A percentile compares a stretch with the other conserved stretches of the same genome.
phyloP scores from a whole-genome alignment of 1,139 yeast genomes.

The Saccharomyces hybrid region DNA sequence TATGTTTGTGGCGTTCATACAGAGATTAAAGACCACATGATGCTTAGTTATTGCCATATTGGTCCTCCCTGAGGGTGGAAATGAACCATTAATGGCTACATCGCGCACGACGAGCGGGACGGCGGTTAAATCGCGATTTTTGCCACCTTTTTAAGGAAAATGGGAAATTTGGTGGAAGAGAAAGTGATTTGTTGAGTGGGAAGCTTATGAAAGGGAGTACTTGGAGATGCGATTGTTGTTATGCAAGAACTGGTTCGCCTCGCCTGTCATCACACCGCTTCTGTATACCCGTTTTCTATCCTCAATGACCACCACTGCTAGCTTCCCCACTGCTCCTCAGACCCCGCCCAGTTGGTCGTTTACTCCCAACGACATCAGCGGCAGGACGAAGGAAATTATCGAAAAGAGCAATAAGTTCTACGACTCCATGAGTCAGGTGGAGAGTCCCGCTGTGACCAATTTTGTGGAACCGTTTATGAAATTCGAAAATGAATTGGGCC shows the following conservation, averaged over 20 bases:
- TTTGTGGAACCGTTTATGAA: constrained; percentile 47
- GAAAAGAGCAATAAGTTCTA: constrained; percentile 40
- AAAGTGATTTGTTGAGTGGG: not conserved
- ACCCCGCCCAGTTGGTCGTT: constrained; percentile 55
- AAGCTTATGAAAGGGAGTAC: not conserved
- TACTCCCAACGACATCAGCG: constrained; percentile 44
- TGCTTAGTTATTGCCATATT: not conserved
- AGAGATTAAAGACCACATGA: not conserved
- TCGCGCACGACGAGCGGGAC: not conserved
- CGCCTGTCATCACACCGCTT: not conserved
- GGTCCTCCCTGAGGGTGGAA: no score
- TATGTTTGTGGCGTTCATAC: not conserved
- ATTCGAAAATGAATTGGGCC: constrained; percentile 42
- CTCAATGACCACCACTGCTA: not conserved
- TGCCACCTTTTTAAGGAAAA: not conserved
- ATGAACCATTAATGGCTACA: not conserved
- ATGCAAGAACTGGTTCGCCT: not conserved
- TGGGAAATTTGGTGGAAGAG: not conserved
- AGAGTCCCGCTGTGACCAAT: constrained; percentile 48
- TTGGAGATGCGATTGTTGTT: not conserved
- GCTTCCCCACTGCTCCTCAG: constrained; percentile 28
- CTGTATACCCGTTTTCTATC: not conserved
- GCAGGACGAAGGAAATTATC: constrained; percentile 41
- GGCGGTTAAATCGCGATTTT: not conserved
- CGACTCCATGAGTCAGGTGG: constrained; percentile 46